A percentile compares a stretch with the other conserved stretches of the same genome.
Conservation (phyloP, 2,329 filamentous ascomycete genomes). For the Amesomyces nigricolor region DNA sequence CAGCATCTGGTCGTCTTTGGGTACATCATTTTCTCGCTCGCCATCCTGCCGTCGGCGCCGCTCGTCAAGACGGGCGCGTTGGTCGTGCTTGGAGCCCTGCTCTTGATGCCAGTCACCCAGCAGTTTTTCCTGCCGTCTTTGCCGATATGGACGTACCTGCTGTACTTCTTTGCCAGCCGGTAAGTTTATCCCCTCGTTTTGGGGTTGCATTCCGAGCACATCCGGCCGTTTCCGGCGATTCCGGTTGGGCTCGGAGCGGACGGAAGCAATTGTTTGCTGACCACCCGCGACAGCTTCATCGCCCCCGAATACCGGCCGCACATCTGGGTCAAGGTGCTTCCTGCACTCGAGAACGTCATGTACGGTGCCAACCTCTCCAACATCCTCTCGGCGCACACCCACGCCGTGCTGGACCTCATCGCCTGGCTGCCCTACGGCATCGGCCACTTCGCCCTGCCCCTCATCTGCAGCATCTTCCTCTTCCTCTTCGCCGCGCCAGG, state of each 20-base stretch:
- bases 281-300: constrained; percentile 62
- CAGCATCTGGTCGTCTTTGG: constrained; percentile 75
- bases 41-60: constrained; percentile 74
- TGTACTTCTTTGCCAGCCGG: constrained; percentile 92
- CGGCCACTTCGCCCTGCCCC: constrained; percentile 81
- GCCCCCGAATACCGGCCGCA: constrained; percentile 81
- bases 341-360: constrained; percentile 90
- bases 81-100: constrained; percentile 59
- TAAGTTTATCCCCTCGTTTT: constrained; percentile 45
- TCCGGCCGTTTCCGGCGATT: background rate
- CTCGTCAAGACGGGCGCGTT: constrained; percentile 70
- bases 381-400: constrained; percentile 85
- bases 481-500: constrained; percentile 87
- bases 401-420: constrained; percentile 74
- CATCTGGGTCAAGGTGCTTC: constrained; percentile 92
- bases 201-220: background rate
- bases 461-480: constrained; percentile 70
- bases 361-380: constrained; percentile 96
- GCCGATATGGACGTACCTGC: constrained; percentile 76
- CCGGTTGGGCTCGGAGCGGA: background rate
- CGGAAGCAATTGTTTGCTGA: constrained; percentile 5
- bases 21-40: constrained; percentile 75
- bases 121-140: constrained; percentile 89
- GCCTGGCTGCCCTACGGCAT: constrained; percentile 93
- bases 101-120: constrained; percentile 76